phyloP scores from a whole-genome alignment of 768 basidiomycete genomes.

The Dendrothele bispora region DNA sequence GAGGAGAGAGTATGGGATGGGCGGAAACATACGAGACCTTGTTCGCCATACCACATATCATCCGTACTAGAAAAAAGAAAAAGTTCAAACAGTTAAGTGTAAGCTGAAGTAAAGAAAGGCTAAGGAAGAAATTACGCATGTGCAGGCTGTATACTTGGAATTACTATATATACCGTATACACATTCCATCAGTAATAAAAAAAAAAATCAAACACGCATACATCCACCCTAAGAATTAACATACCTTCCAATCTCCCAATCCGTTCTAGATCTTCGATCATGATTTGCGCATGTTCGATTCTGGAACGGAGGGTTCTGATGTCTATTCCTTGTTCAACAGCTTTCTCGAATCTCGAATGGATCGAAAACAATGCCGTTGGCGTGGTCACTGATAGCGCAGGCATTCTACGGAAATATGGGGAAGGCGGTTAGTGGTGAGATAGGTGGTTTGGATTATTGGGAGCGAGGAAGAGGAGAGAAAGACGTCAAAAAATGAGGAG shows the following conservation, averaged over 20 bases:
- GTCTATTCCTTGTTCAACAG: slow-evolving; percentile 41
- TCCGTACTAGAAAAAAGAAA: no score
- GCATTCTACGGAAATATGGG: no score
- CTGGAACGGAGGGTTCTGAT: slow-evolving; percentile 70
- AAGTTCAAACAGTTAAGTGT: no score
- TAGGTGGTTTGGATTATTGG: no score
- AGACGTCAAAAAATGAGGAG: no score
- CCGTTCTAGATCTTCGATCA: slow-evolving; percentile 73
- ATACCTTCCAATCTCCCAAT: slow-evolving; percentile 78
- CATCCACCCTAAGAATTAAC: no score
- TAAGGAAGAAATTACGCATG: slow-evolving; percentile 59
- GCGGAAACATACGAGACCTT: slow-evolving; percentile 69
- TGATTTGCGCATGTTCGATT: slow-evolving; percentile 90
- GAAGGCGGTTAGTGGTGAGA: no score
- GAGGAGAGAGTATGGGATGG: no score
- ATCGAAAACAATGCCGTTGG: slow-evolving; percentile 81
- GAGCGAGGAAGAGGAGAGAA: no score
- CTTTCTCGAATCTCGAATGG: slow-evolving; percentile 68
- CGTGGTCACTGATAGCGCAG: slow-evolving; percentile 85
- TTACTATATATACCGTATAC: slow-evolving; percentile 63
- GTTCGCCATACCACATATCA: slow-evolving; percentile 90
- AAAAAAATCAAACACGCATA: slow-evolving; percentile 8
- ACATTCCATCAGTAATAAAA: no score
- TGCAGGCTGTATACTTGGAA: slow-evolving; percentile 88
- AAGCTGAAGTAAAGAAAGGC: background rate